These are phyloP conservation scores for Trichoderma polysporum DNA, from an alignment of 2,329 filamentous ascomycete species.

Conservation along the genomic window DNA sequence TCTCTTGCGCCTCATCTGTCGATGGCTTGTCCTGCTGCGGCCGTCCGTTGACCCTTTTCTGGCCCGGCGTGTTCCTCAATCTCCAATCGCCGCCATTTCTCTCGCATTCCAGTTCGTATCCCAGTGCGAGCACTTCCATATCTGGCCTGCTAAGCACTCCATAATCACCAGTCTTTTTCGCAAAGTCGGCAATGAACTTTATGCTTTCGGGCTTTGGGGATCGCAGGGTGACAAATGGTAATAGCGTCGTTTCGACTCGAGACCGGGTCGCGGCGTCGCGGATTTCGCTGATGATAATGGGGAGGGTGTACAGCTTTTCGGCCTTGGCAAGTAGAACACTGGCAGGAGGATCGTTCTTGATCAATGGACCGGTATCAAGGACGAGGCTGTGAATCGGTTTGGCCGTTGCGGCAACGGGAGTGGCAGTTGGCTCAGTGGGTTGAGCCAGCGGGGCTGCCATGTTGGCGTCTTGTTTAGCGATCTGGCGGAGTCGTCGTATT, in stretches of 20 bases:
- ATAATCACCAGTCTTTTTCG: constrained; percentile 84
- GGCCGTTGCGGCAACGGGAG: constrained; percentile 21
- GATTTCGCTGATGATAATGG: constrained; percentile 85
- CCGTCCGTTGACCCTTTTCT: constrained; percentile 73
- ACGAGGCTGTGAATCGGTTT: constrained; percentile 82
- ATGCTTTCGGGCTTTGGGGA: constrained; percentile 74
- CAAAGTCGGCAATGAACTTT: constrained; percentile 78
- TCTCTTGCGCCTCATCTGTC: constrained; percentile 29
- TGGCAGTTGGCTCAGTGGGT: constrained; percentile 20
- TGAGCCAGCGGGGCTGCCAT: constrained; percentile 26
- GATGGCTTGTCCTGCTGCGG: constrained; percentile 27
- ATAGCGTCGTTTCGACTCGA: constrained; percentile 78
- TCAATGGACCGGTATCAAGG: constrained; percentile 87
- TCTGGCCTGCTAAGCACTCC: constrained; percentile 85
- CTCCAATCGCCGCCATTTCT: constrained; percentile 87
- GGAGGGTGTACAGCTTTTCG: constrained; percentile 77
- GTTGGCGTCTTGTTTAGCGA: not conserved
- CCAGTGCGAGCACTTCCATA: constrained; percentile 83
- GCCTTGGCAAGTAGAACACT: constrained; percentile 78
- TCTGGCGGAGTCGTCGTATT: not conserved
- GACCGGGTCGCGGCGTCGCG: constrained; percentile 77
- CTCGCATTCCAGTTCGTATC: constrained; percentile 94
- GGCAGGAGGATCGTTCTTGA: constrained; percentile 86
- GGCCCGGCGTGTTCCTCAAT: constrained; percentile 72
- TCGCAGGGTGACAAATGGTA: constrained; percentile 80